Conservation (phyloP, 73 alveolate species). For the Paramecium sonneborni region DNA sequence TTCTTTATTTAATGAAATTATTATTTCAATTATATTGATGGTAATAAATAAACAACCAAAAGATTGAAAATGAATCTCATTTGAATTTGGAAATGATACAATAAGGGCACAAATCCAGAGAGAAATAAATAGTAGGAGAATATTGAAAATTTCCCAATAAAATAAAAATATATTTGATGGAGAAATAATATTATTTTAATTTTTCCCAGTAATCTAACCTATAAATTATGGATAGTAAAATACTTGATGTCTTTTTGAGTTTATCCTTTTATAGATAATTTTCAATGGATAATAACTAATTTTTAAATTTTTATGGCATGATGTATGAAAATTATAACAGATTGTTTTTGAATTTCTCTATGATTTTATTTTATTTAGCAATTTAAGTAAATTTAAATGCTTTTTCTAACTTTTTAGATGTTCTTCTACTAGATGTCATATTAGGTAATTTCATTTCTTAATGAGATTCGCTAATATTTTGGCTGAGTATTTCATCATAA, state of each 20-base stretch:
- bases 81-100: neutral
- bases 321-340: neutral
- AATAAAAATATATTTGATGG: neutral
- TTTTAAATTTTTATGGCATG: neutral
- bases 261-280: neutral
- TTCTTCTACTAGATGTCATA: neutral
- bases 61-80: neutral
- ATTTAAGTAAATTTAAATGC: neutral
- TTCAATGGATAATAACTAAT: neutral
- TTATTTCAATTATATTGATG: neutral
- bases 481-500: neutral
- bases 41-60: slow-evolving; percentile 13
- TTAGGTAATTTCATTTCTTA: neutral
- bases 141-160: slow-evolving; percentile 5
- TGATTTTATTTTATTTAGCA: neutral
- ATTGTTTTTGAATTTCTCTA: slow-evolving; percentile 23
- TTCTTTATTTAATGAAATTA: neutral
- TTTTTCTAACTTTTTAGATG: neutral
- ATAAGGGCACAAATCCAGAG: neutral
- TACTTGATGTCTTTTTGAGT: neutral
- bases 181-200: neutral
- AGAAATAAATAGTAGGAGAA: neutral
- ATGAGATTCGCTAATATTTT: neutral
- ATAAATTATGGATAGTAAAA: neutral
- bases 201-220: neutral